Percentiles rank a stretch among this genome's conserved stretches.
Conservation (phyloP, 768 basidiomycete species). For the Cystobasidium tubakii region DNA sequence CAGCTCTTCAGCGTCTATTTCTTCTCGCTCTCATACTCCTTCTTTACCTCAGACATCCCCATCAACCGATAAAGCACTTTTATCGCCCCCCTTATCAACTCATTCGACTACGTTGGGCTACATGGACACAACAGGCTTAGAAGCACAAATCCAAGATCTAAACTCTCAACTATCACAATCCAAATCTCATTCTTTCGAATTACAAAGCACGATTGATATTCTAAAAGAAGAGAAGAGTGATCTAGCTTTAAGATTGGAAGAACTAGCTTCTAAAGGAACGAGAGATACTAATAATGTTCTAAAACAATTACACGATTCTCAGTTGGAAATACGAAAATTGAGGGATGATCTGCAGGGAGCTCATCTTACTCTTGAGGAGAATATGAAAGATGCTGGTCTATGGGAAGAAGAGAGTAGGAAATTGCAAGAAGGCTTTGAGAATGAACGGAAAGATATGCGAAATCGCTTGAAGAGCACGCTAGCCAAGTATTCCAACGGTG, state of each 20-base stretch:
- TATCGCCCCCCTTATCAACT: neutral
- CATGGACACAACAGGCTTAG: neutral
- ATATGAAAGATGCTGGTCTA: neutral
- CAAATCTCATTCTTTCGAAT: neutral
- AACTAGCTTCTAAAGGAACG: neutral
- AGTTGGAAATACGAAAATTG: constrained; percentile 9
- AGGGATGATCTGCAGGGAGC: constrained; percentile 3
- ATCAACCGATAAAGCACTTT: neutral
- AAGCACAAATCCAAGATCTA: constrained; percentile 6
- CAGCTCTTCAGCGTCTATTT: neutral
- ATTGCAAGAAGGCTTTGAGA: constrained; percentile 1
- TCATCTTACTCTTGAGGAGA: neutral
- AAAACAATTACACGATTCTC: neutral
- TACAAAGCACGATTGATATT: neutral
- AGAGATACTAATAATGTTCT: neutral
- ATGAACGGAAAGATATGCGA: neutral
- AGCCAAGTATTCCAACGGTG: neutral
- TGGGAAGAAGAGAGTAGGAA: constrained; percentile 13
- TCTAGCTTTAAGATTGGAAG: neutral
- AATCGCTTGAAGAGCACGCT: neutral
- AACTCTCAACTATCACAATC: neutral
- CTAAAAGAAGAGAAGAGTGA: constrained; percentile 1
- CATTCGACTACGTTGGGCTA: constrained; percentile 1
- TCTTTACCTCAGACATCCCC: neutral
- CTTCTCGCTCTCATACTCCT: neutral